Evolutionary conservation across 1,284 basidiomycete genomes (phyloP).

Genomic region (Boletus sp.): DNA sequence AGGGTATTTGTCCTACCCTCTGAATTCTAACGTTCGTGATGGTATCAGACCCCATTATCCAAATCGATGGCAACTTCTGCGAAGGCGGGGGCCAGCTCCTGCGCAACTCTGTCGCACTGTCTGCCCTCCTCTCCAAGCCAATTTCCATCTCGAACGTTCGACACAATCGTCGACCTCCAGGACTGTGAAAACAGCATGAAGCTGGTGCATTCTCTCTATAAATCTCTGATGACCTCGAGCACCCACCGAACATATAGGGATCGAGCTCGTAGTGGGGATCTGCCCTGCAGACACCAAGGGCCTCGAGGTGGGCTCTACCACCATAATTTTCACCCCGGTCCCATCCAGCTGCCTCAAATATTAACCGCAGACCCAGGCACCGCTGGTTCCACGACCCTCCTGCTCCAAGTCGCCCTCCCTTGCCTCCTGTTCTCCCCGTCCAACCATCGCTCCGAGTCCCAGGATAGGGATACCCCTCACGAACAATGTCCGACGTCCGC

Average conservation of each 20-base stretch:
- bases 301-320: conserved; percentile 51
- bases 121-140: conserved; percentile 61
- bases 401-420: conserved; percentile 72
- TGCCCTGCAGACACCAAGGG: conserved; percentile 55
- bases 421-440: conserved; percentile 58
- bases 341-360: conserved; percentile 45
- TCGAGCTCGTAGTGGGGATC: conserved; percentile 63
- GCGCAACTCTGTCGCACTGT: conserved; percentile 64
- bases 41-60: conserved; percentile 15
- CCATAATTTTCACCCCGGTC: conserved; percentile 58
- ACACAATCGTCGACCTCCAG: conserved; percentile 55
- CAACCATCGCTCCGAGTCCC: not conserved
- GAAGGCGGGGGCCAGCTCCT: conserved; percentile 76
- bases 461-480: not conserved
- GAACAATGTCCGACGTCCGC: conserved; percentile 37
- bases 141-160: conserved; percentile 65
- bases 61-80: conserved; percentile 49
- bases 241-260: conserved; percentile 44
- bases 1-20: not conserved
- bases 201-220: conserved; percentile 49
- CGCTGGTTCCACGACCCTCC: conserved; percentile 68
- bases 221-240: not conserved
- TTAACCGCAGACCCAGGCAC: conserved; percentile 65
- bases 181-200: conserved; percentile 69
- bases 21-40: conserved; percentile 14